A percentile compares a stretch with the other conserved stretches of the same genome.
phyloP scores from a whole-genome alignment of 2,329 filamentous ascomycete genomes.

The Penicillium sp. region DNA sequence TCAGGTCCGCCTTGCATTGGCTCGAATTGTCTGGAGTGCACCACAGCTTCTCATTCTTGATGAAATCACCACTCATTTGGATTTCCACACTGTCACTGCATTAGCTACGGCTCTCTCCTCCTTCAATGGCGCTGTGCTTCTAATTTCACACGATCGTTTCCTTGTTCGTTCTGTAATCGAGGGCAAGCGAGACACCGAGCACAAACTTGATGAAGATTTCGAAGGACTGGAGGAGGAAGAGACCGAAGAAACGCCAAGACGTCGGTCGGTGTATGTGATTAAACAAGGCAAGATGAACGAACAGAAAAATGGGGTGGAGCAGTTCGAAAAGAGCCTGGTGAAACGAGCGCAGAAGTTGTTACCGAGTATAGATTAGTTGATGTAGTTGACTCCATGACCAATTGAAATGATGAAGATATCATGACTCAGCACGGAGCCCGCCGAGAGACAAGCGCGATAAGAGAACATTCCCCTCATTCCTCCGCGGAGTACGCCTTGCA shows the following conservation, averaged over 20 bases:
- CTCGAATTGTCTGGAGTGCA: conserved; percentile 63
- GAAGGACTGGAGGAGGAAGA: conserved; percentile 48
- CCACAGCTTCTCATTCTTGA: conserved; percentile 75
- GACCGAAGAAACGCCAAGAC: conserved; percentile 43
- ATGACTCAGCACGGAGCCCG: conserved; percentile 12
- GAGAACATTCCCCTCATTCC: conserved; percentile 12
- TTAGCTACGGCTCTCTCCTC: conserved; percentile 63
- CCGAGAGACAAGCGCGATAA: conserved; percentile 8
- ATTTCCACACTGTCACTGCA: conserved; percentile 75
- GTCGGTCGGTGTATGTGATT: conserved; percentile 60
- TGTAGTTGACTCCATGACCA: background rate
- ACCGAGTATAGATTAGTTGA: background rate
- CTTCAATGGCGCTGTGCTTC: conserved; percentile 71
- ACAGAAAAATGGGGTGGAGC: conserved; percentile 60
- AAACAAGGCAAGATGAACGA: conserved; percentile 56
- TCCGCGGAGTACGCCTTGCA: background rate
- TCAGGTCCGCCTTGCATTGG: conserved; percentile 61
- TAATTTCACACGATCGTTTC: conserved; percentile 81
- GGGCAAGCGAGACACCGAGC: conserved; percentile 49
- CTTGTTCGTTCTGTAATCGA: conserved; percentile 73
- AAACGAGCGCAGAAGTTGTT: conserved; percentile 55
- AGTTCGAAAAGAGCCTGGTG: conserved; percentile 64
- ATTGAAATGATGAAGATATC: background rate
- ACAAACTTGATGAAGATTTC: conserved; percentile 43
- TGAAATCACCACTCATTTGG: conserved; percentile 81